Conservation (phyloP, 192 early-diverging fungal genomes). For the Gigaspora rosea region DNA sequence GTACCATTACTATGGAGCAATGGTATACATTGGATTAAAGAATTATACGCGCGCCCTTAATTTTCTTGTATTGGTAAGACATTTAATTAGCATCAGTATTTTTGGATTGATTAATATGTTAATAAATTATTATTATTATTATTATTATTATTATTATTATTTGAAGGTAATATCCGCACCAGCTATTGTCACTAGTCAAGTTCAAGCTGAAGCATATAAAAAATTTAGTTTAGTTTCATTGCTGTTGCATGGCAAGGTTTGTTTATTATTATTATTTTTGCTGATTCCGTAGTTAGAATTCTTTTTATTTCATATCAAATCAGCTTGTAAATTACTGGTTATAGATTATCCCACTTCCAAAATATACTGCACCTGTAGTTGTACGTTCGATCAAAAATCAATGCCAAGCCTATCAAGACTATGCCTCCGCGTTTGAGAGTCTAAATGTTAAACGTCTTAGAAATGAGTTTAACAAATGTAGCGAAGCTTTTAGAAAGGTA, state of each 20-base stretch:
- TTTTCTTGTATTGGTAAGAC: slow-evolving; percentile 57
- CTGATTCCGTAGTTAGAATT: not conserved
- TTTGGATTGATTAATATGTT: not conserved
- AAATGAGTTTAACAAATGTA: slow-evolving; percentile 45
- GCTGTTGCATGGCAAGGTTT: slow-evolving; percentile 57
- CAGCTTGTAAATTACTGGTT: not conserved
- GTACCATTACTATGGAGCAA: slow-evolving; percentile 80
- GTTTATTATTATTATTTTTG: not conserved
- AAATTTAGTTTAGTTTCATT: slow-evolving; percentile 68
- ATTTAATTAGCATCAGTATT: not conserved
- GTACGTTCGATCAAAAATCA: slow-evolving; percentile 45
- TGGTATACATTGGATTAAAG: slow-evolving; percentile 71
- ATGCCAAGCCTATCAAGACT: slow-evolving; percentile 54
- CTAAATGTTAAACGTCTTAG: slow-evolving; percentile 44
- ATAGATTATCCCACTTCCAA: slow-evolving; percentile 49
- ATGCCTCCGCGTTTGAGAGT: slow-evolving; percentile 62
- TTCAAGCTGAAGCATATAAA: slow-evolving; percentile 78
- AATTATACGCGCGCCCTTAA: slow-evolving; percentile 62
- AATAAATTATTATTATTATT: no score
- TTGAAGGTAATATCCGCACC: slow-evolving; percentile 66
- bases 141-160: no score
- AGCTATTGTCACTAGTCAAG: slow-evolving; percentile 58
- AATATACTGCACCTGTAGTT: slow-evolving; percentile 53
- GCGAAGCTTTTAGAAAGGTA: slow-evolving; percentile 40
- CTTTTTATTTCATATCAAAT: not conserved